phyloP scores from a whole-genome alignment of 1,139 yeast genomes.

The Geotrichum reessii region DNA sequence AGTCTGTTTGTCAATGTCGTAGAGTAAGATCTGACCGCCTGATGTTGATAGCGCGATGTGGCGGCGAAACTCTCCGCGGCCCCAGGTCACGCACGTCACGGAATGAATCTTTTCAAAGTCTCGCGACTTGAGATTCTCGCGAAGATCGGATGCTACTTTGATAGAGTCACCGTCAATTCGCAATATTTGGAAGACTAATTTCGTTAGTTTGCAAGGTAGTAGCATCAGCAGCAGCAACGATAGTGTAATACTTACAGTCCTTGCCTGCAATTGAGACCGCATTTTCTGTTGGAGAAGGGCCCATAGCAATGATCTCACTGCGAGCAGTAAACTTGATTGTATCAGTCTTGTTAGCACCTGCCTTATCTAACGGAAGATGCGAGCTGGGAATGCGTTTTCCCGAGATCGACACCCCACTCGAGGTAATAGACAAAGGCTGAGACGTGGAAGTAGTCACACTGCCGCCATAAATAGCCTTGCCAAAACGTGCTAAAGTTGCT shows the following conservation, averaged over 20 bases:
- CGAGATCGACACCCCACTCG: neutral
- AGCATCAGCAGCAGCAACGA: neutral
- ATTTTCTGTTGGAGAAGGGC: constrained; percentile 27
- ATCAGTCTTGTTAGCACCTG: constrained; percentile 3
- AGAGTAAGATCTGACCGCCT: constrained; percentile 40
- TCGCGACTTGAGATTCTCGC: constrained; percentile 24
- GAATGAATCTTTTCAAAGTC: constrained; percentile 31
- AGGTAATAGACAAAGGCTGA: neutral
- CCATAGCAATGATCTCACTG: constrained; percentile 32
- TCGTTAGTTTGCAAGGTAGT: neutral
- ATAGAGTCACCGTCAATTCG: constrained; percentile 23
- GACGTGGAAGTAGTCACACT: neutral
- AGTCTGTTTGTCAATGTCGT: constrained; percentile 40
- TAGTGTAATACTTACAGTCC: constrained; percentile 22
- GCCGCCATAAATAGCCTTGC: constrained; percentile 31
- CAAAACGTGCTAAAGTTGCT: constrained; percentile 32
- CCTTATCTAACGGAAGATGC: neutral
- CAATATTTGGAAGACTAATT: constrained; percentile 30
- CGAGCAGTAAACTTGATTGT: constrained; percentile 21
- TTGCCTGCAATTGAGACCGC: constrained; percentile 34
- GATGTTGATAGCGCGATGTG: constrained; percentile 32
- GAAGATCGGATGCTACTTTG: constrained; percentile 22
- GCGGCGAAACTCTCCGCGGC: constrained; percentile 25
- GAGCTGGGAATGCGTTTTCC: neutral
- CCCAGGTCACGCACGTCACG: constrained; percentile 39